Percentiles rank a stretch among this genome's conserved stretches.
These are phyloP conservation scores for Coniferiporia weirii DNA, from an alignment of 1,284 basidiomycete genomes.

Conservation along the genomic window DNA sequence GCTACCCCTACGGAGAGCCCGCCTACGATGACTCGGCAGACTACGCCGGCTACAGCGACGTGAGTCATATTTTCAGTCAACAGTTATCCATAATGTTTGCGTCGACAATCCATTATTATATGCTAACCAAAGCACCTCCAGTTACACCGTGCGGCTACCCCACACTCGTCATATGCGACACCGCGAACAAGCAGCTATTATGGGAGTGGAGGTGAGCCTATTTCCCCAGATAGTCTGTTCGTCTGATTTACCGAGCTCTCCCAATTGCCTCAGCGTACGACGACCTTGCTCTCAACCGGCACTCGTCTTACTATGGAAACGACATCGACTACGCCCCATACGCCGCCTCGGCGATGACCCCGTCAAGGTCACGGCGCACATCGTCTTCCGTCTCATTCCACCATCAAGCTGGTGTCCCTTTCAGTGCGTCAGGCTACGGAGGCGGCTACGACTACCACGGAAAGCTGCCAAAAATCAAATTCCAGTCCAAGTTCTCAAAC, in stretches of 20 bases:
- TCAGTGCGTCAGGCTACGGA: constrained; percentile 24
- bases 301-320: constrained; percentile 30
- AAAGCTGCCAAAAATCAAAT: constrained; percentile 50
- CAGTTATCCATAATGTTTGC: neutral
- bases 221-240: neutral
- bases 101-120: neutral
- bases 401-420: constrained; percentile 32
- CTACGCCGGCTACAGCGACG: constrained; percentile 13
- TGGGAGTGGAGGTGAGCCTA: neutral
- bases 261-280: constrained; percentile 39
- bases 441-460: constrained; percentile 43
- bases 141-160: neutral
- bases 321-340: constrained; percentile 16
- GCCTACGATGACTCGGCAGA: constrained; percentile 15
- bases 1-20: constrained; percentile 16
- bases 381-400: constrained; percentile 50
- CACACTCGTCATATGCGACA: constrained; percentile 10
- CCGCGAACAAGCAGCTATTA: constrained; percentile 14
- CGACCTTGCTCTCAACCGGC: constrained; percentile 32
- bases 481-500: constrained; percentile 63
- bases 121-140: neutral
- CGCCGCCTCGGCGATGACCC: constrained; percentile 9
- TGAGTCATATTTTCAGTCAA: neutral
- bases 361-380: constrained; percentile 38
- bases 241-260: neutral